These are phyloP conservation scores for Phytophthora europaea DNA, from an alignment of 352 stramenopile species.

Conservation along the genomic window DNA sequence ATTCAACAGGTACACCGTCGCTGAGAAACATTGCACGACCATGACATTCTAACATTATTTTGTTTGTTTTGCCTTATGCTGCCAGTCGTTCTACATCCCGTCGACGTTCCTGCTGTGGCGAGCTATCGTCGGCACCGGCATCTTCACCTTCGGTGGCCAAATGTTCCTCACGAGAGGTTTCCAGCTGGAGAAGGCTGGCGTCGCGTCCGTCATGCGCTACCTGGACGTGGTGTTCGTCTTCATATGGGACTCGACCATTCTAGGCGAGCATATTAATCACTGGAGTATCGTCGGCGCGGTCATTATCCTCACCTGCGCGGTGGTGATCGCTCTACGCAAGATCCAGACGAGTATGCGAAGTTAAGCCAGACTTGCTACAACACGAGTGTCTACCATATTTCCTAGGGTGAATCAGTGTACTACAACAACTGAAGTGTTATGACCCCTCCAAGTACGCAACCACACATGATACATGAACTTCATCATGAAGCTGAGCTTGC, in stretches of 20 bases:
- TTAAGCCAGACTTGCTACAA: neutral
- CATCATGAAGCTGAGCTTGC: neutral
- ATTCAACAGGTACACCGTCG: slow-evolving; percentile 43
- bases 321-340: slow-evolving; percentile 62
- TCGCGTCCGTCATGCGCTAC: slow-evolving; percentile 76
- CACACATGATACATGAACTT: neutral
- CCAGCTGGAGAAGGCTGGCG: slow-evolving; percentile 70
- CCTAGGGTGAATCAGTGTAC: too few relatives aligned
- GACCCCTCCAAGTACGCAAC: too few relatives aligned
- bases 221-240: slow-evolving; percentile 83
- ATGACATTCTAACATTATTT: too few relatives aligned
- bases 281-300: slow-evolving; percentile 68
- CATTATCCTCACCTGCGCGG: slow-evolving; percentile 64
- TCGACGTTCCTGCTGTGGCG: slow-evolving; percentile 46
- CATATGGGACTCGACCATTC: slow-evolving; percentile 65
- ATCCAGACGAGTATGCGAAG: slow-evolving; percentile 24
- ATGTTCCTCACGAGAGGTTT: slow-evolving; percentile 73
- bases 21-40: neutral
- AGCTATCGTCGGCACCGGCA: slow-evolving; percentile 50
- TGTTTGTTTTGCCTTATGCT: neutral
- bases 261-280: slow-evolving; percentile 64
- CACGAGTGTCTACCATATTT: too few relatives aligned
- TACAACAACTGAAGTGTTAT: too few relatives aligned
- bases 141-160: slow-evolving; percentile 59
- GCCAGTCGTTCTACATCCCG: slow-evolving; percentile 30